Evolutionary conservation across 2,329 filamentous ascomycete genomes (phyloP), one percentile per base, ranked within the genome.

Genomic region (Diplodia intermedia): DNA sequence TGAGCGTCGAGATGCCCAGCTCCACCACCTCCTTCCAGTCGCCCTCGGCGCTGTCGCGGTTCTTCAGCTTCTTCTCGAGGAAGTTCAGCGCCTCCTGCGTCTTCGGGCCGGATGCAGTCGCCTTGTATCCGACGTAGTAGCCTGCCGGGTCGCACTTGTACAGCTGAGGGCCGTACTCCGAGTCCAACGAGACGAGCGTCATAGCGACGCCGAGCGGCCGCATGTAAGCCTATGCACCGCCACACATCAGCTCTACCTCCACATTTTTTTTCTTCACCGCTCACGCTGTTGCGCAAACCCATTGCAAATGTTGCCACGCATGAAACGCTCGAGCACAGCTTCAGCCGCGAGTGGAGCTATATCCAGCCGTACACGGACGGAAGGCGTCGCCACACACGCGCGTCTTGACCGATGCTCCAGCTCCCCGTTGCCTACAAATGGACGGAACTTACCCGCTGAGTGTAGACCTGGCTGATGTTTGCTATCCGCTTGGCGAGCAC

Each of bases 391-490:
- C 20, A 53, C 31, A 40, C 36, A n/a, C 31, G 3, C 11, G 8
- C 54, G 54, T n/a, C 36, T 8, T n/a, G 29, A 5, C 12, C 31
- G 15, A 40, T 11, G 54, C 54, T 29, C 50, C 18, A 33, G 3
- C 12, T 26, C 26, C 52, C 18, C 52, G 8, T 11, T 9, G 8
- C 33, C 14, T n/a, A 20, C 40, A 43, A n/a, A 36, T 6, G 20
- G n/a, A 49, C 26, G 15, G 23, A 5, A 65, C 86, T 80, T 83
- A 98, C 95, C 81, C 93, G 86, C 84, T 99, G 95, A 74, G 95
- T 99, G 83, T 98, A 99, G 72, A 99, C 95, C 83, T 99, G 95
- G 82, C 93, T 97, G 85, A 99, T 97, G 83, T 99, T 99, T 79
- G 95, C 95, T 82, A 99, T 85, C 79, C 95, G 89, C 88, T 99